Evolutionary conservation across 164 flowering plant species (phyloP).

Genomic region (Vitis rotundifolia): DNA sequence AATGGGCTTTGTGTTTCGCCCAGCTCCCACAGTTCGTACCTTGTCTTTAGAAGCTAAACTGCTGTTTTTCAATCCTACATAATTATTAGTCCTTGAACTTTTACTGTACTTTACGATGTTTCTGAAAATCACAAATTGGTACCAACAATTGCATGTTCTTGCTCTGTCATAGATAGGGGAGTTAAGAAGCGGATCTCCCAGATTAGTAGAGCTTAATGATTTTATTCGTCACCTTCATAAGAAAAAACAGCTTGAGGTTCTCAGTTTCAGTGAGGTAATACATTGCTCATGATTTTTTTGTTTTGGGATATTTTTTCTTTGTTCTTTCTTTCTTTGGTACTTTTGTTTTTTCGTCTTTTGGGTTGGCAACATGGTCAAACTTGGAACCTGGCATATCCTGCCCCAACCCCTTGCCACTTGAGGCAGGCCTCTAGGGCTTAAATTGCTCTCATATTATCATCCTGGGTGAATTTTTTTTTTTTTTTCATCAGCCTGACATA

Average conservation of each 20-base stretch:
- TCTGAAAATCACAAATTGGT: neutral
- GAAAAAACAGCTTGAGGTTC: conserved; percentile 80
- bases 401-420: no score
- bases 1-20: conserved; percentile 94
- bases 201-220: conserved; percentile 83
- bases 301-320: neutral
- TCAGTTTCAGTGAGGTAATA: conserved; percentile 94
- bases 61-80: neutral
- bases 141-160: conserved; percentile 4
- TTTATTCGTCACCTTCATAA: conserved; percentile 73
- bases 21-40: conserved; percentile 86
- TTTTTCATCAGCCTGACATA: neutral
- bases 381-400: no score
- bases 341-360: conserved; percentile 7
- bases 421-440: no score
- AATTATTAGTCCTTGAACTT: neutral
- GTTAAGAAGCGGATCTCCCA: conserved; percentile 91
- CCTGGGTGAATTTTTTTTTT: neutral
- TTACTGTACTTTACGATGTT: neutral
- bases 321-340: neutral
- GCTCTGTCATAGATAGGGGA: conserved; percentile 71
- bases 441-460: no score
- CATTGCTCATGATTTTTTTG: neutral
- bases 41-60: conserved; percentile 5
- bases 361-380: no score